A percentile compares a stretch with the other conserved stretches of the same genome.
These are phyloP conservation scores for Kwoniella pini DNA, from an alignment of 768 basidiomycete genomes.

Conservation along the genomic window DNA sequence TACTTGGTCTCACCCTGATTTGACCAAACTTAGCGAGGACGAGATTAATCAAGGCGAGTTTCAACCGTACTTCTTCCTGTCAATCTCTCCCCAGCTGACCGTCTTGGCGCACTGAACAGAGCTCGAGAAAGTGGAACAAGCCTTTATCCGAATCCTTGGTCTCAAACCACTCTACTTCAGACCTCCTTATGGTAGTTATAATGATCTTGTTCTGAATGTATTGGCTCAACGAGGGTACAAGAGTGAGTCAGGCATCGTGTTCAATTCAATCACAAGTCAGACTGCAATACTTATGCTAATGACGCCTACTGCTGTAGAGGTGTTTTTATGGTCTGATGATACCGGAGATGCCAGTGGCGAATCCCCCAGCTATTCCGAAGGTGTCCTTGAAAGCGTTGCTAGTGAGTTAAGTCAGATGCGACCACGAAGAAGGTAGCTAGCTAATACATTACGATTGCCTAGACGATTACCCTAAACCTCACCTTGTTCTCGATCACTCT, in stretches of 20 bases:
- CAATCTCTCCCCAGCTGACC: neutral
- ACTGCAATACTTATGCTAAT: no score
- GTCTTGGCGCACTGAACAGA: conserved; percentile 22
- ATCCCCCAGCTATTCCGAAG: conserved; percentile 31
- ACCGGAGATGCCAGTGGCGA: conserved; percentile 40
- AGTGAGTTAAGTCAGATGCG: neutral
- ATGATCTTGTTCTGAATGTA: conserved; percentile 47
- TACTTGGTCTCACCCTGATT: conserved; percentile 51
- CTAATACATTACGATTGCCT: neutral
- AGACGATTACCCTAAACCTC: conserved; percentile 15
- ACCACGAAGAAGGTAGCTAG: neutral
- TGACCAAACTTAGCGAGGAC: conserved; percentile 39
- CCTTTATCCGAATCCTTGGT: conserved; percentile 52
- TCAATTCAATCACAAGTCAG: no score
- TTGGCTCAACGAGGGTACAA: conserved; percentile 51
- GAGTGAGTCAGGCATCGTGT: conserved; percentile 26
- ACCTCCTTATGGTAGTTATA: conserved; percentile 51
- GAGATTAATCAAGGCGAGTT: conserved; percentile 40
- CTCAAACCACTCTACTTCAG: conserved; percentile 51
- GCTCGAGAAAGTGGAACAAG: conserved; percentile 45
- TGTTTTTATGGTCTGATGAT: conserved; percentile 52
- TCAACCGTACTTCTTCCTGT: neutral
- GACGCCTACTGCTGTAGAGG: conserved; percentile 14
- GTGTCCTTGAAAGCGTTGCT: conserved; percentile 32
- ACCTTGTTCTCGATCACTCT: conserved; percentile 13